Base-by-base conservation (phyloP, 2,329 filamentous ascomycete genomes). In the Coniosporium tulheliwenetii region DNA sequence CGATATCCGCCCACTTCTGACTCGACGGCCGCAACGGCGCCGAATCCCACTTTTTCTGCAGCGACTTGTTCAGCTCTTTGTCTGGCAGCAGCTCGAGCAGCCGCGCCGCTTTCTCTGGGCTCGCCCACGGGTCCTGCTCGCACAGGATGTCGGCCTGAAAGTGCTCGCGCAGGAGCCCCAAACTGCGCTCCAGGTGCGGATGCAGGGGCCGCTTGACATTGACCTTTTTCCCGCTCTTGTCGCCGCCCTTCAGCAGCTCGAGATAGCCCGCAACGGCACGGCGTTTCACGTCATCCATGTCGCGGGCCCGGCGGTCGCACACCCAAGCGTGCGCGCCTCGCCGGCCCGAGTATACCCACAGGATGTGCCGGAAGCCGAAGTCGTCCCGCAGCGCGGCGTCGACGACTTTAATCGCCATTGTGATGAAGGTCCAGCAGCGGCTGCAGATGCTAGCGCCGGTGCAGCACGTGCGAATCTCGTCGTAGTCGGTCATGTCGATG, bases 401-500 rank as follows among this genome's bases (percentile, higher is more conserved):
- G 10, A 96, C 71, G 12, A 95, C 85, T 57, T 93, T 91, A 58
- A 98, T 89, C 7, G 91, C 84, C 86, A 98, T 96, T 16, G 85
- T 94, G 51, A 94, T 93, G 60, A 96, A 98, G 39, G 81, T 72
- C 91, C 91, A 98, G 65, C 91, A 98, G 58, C 87, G 91, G 48
- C 70, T 71, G 59, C 91, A 98, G 48, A 98, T 96, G 50, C 84
- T 93, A 8, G 89, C 85, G 57, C 89, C 87, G 52, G 80, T 78
- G 59, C 91, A 98, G 64, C 91, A 98, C 26, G 87, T 95, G 50
- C 91, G 79, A 48, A 98, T 84, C 48, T 93, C 85, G 58, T 98
- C 91, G 62, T 98, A 98, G 64, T 96, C 91, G 41, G 91, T 96
- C 74, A 98, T 74, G 73, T 98, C 91, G 53, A 98, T 96, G 80